Percentiles rank a stretch among this genome's conserved stretches.
phyloP scores from a whole-genome alignment of 257 asterid species.

The Jaltomata sinuosa region DNA sequence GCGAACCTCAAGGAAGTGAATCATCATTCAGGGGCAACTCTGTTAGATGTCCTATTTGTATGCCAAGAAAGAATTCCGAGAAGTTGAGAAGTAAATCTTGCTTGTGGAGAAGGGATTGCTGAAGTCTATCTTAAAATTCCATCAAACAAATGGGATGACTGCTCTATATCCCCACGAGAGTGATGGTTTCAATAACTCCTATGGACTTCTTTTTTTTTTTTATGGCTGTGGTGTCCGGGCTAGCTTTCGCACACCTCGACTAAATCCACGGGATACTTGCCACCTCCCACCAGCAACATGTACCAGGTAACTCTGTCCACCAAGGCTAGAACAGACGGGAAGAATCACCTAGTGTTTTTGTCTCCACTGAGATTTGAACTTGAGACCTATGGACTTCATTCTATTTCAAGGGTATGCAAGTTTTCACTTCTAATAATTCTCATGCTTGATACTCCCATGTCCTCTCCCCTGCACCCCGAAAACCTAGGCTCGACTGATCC shows the following conservation, averaged over 20 bases:
- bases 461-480: not conserved
- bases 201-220: too few relatives aligned
- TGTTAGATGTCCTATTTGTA: conserved; percentile 77
- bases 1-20: conserved; percentile 49
- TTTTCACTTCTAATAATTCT: not conserved
- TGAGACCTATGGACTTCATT: too few relatives aligned
- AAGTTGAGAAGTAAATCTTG: conserved; percentile 34
- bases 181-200: conserved; percentile 45
- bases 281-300: too few relatives aligned
- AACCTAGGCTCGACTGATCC: not conserved
- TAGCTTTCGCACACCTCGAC: too few relatives aligned
- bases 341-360: too few relatives aligned
- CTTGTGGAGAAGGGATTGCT: conserved; percentile 41
- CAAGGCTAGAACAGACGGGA: too few relatives aligned
- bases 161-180: conserved; percentile 34
- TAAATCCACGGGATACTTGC: too few relatives aligned
- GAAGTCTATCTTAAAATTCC: conserved; percentile 29
- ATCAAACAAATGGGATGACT: conserved; percentile 25
- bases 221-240: too few relatives aligned
- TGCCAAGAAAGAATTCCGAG: conserved; percentile 50
- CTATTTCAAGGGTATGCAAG: conserved; percentile 56
- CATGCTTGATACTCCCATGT: not conserved
- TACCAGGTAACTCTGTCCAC: too few relatives aligned
- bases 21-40: conserved; percentile 27
- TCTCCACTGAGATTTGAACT: too few relatives aligned